Base-by-base conservation (phyloP, 768 basidiomycete genomes). In the Mycena latifolia region DNA sequence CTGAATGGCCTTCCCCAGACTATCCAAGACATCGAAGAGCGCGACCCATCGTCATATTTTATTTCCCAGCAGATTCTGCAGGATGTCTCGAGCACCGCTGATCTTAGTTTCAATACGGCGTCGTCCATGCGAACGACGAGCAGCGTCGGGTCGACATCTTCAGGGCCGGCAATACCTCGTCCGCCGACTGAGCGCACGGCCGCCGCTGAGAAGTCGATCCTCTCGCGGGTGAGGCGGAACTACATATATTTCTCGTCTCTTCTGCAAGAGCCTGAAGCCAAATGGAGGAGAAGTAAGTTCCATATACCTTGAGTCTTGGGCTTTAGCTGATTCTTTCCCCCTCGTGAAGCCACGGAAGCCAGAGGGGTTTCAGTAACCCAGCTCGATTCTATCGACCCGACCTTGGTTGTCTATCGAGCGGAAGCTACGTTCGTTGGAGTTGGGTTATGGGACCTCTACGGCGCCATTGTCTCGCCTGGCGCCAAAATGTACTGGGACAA, bases 211-310 rank as follows among this genome's bases (percentile, higher is more conserved):
- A 94, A 95, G 75, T 88, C 91, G 5, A 92, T 99, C n/a, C 74
- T 93, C 18, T 89, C 93, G 7, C 84, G 95, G 68, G 93, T 98
- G 24, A 88, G 90, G 73, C 85, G 98, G 65, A 97, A 94, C 76
- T 99, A 99, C 73, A 98, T 99, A 57, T 98, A 99, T 78, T 99
- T 99, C 77, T 96, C 96, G 1, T 98, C 96, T 0, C 81, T 99
- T 52, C 78, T 99, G 53, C 98, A 99, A 77, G 97, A 99, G 73
- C 98, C 98, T 0, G 96, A 98, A 77, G 95, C 95, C 4, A 99
- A 99, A 77, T 99, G 97, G 97, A 90, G 90, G 74, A 84, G 90
- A 73, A 93, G 93, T 94, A 77, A 72, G 90, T 80, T 69, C 43
- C 61, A 56, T 67, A 55, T 67, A 53, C 24, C 35, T 35, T 17